A percentile compares a stretch with the other conserved stretches of the same genome.
phyloP scores from a whole-genome alignment of 805 yeast genomes.

The Saccharomycopsis sp. region DNA sequence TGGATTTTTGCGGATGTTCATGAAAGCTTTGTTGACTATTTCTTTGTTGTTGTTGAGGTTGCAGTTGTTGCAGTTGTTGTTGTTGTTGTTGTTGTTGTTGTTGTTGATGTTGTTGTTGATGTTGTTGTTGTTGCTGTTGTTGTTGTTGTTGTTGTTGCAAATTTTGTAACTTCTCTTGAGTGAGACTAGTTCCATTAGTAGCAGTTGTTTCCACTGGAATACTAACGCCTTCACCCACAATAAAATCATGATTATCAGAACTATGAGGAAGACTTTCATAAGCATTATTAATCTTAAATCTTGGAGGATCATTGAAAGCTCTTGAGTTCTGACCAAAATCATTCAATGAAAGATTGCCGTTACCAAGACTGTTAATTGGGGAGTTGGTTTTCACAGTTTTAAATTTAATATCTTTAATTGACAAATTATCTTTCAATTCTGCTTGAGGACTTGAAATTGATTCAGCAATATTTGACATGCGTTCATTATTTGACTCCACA shows the following conservation, averaged over 20 bases:
- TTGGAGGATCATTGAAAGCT: background rate
- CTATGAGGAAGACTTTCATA: background rate
- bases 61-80: background rate
- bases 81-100: too few species aligned
- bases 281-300: background rate
- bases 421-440: background rate
- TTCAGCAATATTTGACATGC: too few species aligned
- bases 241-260: too few species aligned
- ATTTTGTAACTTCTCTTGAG: background rate
- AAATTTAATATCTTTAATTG: conserved; percentile 11
- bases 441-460: background rate
- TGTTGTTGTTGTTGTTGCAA: background rate
- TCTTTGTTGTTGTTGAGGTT: background rate
- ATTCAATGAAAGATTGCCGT: conserved; percentile 15
- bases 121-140: background rate
- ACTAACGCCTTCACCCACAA: background rate
- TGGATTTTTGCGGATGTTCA: background rate
- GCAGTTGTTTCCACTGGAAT: background rate
- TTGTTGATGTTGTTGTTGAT: background rate
- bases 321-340: conserved; percentile 5
- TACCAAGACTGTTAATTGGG: conserved; percentile 9
- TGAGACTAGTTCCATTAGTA: too few species aligned
- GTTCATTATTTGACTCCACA: background rate
- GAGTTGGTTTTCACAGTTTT: conserved; percentile 5
- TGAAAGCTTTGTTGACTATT: background rate